These are phyloP conservation scores for Tetrahymena borealis DNA, from an alignment of 73 alveolate species.

Conservation along the genomic window DNA sequence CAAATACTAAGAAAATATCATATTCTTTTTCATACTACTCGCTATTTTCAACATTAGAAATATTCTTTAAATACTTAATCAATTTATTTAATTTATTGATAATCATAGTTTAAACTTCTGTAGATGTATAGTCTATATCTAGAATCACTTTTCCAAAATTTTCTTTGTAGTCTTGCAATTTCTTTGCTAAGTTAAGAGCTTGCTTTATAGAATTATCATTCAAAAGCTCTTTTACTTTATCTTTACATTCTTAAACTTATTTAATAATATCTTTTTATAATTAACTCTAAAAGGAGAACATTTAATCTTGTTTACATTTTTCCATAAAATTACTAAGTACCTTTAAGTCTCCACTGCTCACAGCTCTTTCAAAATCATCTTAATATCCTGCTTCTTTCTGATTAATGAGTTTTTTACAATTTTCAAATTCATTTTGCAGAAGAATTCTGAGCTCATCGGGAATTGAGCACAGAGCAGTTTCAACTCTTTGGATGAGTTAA, in stretches of 20 bases:
- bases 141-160: too few species aligned
- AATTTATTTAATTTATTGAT: background rate
- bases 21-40: background rate
- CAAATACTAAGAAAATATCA: background rate
- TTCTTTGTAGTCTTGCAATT: too few species aligned
- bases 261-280: background rate
- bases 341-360: background rate
- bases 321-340: background rate
- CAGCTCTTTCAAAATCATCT: background rate
- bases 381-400: background rate
- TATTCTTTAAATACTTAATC: background rate
- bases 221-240: background rate
- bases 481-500: background rate
- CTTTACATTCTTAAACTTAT: background rate
- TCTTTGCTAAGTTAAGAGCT: too few species aligned
- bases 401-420: background rate
- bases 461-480: background rate
- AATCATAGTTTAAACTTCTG: too few species aligned
- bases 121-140: too few species aligned
- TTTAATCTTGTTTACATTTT: background rate
- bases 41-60: background rate
- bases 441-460: background rate
- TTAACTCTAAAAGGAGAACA: background rate
- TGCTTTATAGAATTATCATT: too few species aligned
- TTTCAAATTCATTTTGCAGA: background rate